Evolutionary conservation across 2,329 filamentous ascomycete genomes (phyloP).

Genomic region (Massarina eburnea): DNA sequence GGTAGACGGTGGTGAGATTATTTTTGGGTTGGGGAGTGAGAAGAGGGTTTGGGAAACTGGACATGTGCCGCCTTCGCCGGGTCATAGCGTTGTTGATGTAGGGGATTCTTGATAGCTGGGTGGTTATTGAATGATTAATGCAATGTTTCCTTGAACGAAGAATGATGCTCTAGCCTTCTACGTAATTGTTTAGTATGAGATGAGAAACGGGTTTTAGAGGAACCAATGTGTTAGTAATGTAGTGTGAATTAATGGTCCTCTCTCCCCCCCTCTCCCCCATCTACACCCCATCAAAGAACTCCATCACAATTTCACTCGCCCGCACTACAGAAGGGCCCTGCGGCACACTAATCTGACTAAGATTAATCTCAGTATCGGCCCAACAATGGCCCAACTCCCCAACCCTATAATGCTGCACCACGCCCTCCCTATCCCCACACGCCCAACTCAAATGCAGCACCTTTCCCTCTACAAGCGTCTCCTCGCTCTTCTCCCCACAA

Average conservation of each 20-base stretch:
- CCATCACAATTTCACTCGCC: constrained; percentile 49
- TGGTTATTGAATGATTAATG: too few species aligned
- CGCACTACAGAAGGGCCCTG: constrained; percentile 48
- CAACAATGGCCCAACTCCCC: constrained; percentile 51
- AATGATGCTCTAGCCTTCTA: too few species aligned
- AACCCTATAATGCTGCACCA: constrained; percentile 51
- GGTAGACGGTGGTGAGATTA: constrained; percentile 37
- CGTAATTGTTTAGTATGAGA: too few species aligned
- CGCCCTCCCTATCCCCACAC: constrained; percentile 39
- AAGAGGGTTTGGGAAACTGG: constrained; percentile 36
- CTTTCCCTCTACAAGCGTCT: constrained; percentile 41
- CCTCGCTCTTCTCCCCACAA: constrained; percentile 35
- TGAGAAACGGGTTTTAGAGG: too few species aligned
- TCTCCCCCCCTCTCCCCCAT: neutral
- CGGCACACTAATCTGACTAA: constrained; percentile 46
- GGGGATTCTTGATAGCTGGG: constrained; percentile 1
- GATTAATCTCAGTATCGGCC: constrained; percentile 50
- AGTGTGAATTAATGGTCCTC: too few species aligned
- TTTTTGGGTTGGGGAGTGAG: constrained; percentile 32
- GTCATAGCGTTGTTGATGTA: constrained; percentile 31
- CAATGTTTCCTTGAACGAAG: too few species aligned
- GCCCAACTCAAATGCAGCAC: constrained; percentile 50
- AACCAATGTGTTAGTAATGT: too few species aligned
- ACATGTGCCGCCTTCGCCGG: constrained; percentile 36
- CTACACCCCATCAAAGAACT: constrained; percentile 45